A percentile compares a stretch with the other conserved stretches of the same genome.
These are phyloP conservation scores for Austroboletus eburneus DNA, from an alignment of 768 basidiomycete species.

Conservation along the genomic window DNA sequence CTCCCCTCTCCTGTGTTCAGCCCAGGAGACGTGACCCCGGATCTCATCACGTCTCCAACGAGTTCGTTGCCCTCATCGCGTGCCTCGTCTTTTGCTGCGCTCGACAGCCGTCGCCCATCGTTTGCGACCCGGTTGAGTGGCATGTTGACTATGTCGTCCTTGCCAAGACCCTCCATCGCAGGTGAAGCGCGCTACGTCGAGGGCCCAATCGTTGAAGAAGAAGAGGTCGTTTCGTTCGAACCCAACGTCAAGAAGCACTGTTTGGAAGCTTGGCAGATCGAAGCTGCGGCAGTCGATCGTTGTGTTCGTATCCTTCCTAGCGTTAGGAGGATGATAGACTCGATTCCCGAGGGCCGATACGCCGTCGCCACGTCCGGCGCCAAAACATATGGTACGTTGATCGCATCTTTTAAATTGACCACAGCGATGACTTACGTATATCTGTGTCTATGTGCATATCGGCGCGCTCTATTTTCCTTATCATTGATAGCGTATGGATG, in stretches of 20 bases:
- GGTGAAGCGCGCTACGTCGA: slow-evolving; percentile 21
- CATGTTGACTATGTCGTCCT: slow-evolving; percentile 35
- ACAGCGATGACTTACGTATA: too few species aligned
- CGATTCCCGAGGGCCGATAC: slow-evolving; percentile 61
- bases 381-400: slow-evolving; percentile 55
- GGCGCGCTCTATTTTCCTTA: background rate
- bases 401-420: background rate
- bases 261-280: slow-evolving; percentile 50
- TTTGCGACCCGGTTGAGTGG: slow-evolving; percentile 41
- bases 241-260: slow-evolving; percentile 27
- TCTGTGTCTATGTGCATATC: too few species aligned
- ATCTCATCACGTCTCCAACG: slow-evolving; percentile 31
- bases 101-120: slow-evolving; percentile 41
- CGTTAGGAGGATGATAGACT: slow-evolving; percentile 59
- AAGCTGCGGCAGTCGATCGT: slow-evolving; percentile 54
- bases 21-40: slow-evolving; percentile 41
- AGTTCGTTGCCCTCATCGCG: slow-evolving; percentile 42
- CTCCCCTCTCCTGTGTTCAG: slow-evolving; percentile 11
- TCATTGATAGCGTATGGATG: slow-evolving; percentile 51
- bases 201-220: slow-evolving; percentile 32
- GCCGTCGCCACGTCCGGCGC: slow-evolving; percentile 75
- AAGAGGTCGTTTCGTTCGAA: slow-evolving; percentile 33
- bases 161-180: slow-evolving; percentile 29
- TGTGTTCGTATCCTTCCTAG: slow-evolving; percentile 71
- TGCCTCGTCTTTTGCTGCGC: slow-evolving; percentile 36